Conservation (phyloP, 192 early-diverging fungal species). For the Gigaspora rosea region DNA sequence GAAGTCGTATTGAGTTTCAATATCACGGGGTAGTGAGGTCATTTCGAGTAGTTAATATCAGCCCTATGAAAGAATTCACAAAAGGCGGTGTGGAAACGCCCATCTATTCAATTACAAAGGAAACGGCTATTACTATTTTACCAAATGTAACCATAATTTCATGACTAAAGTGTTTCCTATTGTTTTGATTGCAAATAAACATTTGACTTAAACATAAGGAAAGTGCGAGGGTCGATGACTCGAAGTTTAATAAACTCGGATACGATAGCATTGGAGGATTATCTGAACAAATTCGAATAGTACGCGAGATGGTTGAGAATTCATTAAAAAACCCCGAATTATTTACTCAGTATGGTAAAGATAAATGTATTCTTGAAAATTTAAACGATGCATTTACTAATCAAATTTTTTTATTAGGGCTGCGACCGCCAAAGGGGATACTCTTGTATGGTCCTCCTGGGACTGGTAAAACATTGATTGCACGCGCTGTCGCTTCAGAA, state of each 20-base stretch:
- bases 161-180: neutral
- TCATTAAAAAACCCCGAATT: slow-evolving; percentile 71
- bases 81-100: neutral
- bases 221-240: neutral
- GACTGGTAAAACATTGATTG: slow-evolving; percentile 95
- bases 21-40: slow-evolving; percentile 56
- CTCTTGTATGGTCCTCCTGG: slow-evolving; percentile 91
- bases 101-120: slow-evolving; percentile 37
- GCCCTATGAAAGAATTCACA: slow-evolving; percentile 30
- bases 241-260: neutral
- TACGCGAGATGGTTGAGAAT: slow-evolving; percentile 85
- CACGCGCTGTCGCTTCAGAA: slow-evolving; percentile 80
- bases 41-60: slow-evolving; percentile 43
- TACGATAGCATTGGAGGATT: slow-evolving; percentile 85
- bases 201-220: neutral
- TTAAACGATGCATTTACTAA: neutral
- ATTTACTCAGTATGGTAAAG: slow-evolving; percentile 71
- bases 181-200: neutral
- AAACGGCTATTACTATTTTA: slow-evolving; percentile 42
- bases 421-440: slow-evolving; percentile 88
- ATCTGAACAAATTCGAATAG: slow-evolving; percentile 62
- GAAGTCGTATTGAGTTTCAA: slow-evolving; percentile 53
- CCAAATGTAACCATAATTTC: slow-evolving; percentile 19
- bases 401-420: slow-evolving; percentile 43
- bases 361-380: neutral